A percentile compares a stretch with the other conserved stretches of the same genome.
Conservation (phyloP, 1,139 yeast genomes). For the Debaryomycetaceae sp. region DNA sequence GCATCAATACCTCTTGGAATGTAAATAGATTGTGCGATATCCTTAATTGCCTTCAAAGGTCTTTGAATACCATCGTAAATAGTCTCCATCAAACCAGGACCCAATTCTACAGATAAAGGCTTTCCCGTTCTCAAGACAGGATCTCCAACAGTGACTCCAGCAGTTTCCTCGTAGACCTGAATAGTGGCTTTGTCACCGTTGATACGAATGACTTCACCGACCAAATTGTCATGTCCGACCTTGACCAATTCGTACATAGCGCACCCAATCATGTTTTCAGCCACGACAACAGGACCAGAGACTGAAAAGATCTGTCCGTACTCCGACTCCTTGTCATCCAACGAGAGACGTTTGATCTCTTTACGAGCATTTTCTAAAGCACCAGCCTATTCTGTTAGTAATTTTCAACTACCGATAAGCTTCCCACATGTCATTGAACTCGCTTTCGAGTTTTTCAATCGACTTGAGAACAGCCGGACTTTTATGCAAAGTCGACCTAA, state of each 20-base stretch:
- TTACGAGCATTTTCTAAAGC: constrained; percentile 97
- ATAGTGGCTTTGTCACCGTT: constrained; percentile 95
- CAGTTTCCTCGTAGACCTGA: constrained; percentile 98
- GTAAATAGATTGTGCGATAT: constrained; percentile 82
- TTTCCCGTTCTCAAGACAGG: constrained; percentile 97
- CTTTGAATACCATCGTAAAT: constrained; percentile 99
- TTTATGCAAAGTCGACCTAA: too few species aligned
- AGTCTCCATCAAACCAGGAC: constrained; percentile 99
- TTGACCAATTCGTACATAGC: constrained; percentile 98
- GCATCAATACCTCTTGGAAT: constrained; percentile 98
- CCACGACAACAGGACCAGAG: constrained; percentile 96
- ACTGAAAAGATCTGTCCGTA: constrained; percentile 90
- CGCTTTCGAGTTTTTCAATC: too few species aligned
- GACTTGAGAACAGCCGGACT: too few species aligned
- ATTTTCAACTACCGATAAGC: background rate
- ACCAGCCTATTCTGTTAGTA: constrained; percentile 65
- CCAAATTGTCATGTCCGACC: constrained; percentile 95
- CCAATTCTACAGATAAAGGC: constrained; percentile 95
- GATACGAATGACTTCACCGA: constrained; percentile 97
- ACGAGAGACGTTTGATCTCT: constrained; percentile 79
- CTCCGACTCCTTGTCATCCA: constrained; percentile 77
- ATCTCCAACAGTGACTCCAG: constrained; percentile 98
- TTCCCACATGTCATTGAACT: too few species aligned
- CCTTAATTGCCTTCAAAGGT: constrained; percentile 90
- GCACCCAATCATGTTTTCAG: constrained; percentile 98